These are phyloP conservation scores for Piper betle DNA, from an alignment of 164 flowering plant species.

Conservation along the genomic window DNA sequence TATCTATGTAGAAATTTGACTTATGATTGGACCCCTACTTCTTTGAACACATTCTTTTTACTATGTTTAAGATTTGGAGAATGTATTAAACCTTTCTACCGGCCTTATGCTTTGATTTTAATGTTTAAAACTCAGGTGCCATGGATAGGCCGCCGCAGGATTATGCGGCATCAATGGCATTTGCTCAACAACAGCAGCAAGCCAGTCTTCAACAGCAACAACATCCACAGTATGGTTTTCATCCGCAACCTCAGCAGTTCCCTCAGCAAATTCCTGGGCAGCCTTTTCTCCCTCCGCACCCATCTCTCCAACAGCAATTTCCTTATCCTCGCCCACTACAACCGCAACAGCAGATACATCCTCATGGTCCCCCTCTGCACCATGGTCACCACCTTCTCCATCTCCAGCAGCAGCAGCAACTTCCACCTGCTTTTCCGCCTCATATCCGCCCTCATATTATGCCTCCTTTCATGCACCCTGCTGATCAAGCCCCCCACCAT, in stretches of 20 bases:
- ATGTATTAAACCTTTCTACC: not conserved
- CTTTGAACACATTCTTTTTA: not conserved
- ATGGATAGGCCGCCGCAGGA: conserved; percentile 34
- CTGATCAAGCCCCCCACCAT: conserved; percentile 57
- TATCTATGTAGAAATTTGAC: not conserved
- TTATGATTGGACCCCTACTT: too few species aligned
- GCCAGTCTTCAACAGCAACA: conserved; percentile 39
- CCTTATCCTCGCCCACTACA: conserved; percentile 60
- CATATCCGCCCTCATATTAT: conserved; percentile 52
- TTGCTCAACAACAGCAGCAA: conserved; percentile 62
- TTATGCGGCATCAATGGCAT: conserved; percentile 62
- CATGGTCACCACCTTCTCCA: conserved; percentile 47
- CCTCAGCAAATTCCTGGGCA: conserved; percentile 52
- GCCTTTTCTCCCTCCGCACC: conserved; percentile 63
- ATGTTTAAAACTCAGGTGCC: not conserved
- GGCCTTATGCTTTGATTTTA: not conserved
- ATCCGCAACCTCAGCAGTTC: conserved; percentile 64
- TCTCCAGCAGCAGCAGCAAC: conserved; percentile 59
- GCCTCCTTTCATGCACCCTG: conserved; percentile 45
- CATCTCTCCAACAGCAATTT: conserved; percentile 64
- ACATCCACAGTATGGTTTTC: conserved; percentile 56
- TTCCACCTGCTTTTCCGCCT: conserved; percentile 44
- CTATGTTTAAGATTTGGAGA: not conserved
- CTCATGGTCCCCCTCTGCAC: conserved; percentile 26
- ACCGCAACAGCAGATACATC: conserved; percentile 39